phyloP scores from a whole-genome alignment of 202 grass and related monocot genomes.

The Carex arenaria region DNA sequence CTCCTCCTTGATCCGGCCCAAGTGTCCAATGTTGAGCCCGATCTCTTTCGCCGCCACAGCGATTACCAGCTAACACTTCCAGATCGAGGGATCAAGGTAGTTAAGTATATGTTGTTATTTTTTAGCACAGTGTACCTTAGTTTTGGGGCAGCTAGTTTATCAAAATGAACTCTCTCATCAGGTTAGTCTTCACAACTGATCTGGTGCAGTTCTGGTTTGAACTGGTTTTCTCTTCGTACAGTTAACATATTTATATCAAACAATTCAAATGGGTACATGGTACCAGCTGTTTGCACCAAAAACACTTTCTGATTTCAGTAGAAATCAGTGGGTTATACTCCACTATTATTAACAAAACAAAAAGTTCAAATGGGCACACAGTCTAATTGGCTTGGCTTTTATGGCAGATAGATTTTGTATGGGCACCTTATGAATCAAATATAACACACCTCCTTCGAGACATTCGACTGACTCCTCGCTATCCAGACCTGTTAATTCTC shows the following conservation, averaged over 20 bases:
- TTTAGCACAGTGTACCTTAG: background rate
- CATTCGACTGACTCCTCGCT: slow-evolving; percentile 45
- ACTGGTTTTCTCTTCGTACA: background rate
- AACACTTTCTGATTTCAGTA: no score
- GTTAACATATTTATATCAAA: background rate
- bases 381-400: background rate
- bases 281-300: no score
- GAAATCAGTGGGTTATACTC: no score
- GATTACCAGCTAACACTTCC: slow-evolving; percentile 47
- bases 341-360: background rate
- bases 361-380: background rate
- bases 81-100: slow-evolving; percentile 27
- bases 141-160: background rate
- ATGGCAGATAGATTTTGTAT: slow-evolving; percentile 59
- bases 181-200: background rate
- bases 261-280: background rate
- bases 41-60: slow-evolving; percentile 76
- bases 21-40: slow-evolving; percentile 40
- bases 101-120: background rate
- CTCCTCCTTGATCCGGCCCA: slow-evolving; percentile 46
- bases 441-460: slow-evolving; percentile 54
- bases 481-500: slow-evolving; percentile 68
- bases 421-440: slow-evolving; percentile 77
- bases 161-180: background rate
- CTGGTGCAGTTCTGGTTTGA: background rate